Evolutionary conservation across 2,329 filamentous ascomycete species (phyloP), one percentile per base, ranked within the genome.

Genomic region (Colletotrichum ledebouriae): DNA sequence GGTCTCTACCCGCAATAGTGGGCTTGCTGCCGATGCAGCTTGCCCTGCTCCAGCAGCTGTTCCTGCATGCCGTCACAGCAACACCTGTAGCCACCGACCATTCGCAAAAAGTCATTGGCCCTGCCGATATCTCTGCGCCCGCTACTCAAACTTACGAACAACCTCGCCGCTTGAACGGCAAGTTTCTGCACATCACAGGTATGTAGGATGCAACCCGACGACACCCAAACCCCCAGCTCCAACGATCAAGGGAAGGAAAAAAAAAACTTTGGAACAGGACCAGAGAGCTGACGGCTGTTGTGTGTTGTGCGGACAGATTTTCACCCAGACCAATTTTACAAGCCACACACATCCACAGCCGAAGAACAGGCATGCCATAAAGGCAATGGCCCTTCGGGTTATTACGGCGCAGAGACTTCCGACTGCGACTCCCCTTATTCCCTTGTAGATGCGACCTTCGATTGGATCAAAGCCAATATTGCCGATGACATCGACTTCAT

Each of bases 121-220:
- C 72, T 60, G 59, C 59, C 22, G 10, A 4, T 39, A 3, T 12
- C 37, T 60, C 58, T 52, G 69, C 34, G 34, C 52, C 73, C 44
- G 66, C 73, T 56, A 73, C 76, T 67, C 29, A 29, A 9, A 73
- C 73, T 63, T 82, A 81, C 71, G 85, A 83, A 74, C 80, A 52
- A 34, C 42, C 66, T 44, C 66, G 66, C 10, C 66, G 66, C 44
- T 49, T 94, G 73, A 86, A 87, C 71, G 94, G 94, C 72, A 89
- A 88, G 77, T 97, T 97, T 82, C 85, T 97, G 76, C 94, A 97
- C 80, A 92, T 97, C 73, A 96, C 94, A 80, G 94, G 93, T 95
- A 82, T 70, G 85, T 77, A 71, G 46, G 37, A 70, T 55, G 55
- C 56, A 50, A 56, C 29, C 15, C 7, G 25, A 66, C 6, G 17